Base-by-base conservation (phyloP, 2,329 filamentous ascomycete genomes). In the Paraphaeosphaeria minitans region DNA sequence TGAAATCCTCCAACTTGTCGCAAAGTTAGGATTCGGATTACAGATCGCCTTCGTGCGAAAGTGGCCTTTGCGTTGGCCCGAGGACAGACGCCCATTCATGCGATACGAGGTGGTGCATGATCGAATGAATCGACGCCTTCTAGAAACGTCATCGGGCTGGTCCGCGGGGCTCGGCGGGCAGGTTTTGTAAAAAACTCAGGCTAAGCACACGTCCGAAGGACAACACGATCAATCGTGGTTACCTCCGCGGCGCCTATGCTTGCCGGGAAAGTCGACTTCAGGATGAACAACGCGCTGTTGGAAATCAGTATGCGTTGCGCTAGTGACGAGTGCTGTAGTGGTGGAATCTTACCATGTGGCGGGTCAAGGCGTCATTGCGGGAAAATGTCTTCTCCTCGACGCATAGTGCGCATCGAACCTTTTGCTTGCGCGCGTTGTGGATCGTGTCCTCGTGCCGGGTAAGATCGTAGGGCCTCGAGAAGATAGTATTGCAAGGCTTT, bases 301-400 rank as follows among this genome's bases (percentile, higher is more conserved):
- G 51, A 43, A 39, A 67, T 72, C 69, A 72, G 68, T 65, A 65
- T 55, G 56, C 49, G 53, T 49, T 68, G 55, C 48, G 57, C 43
- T 57, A 56, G 52, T 31, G 53, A 43, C 37, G 58, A 47, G 55
- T 45, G 57, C 29, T 55, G 19, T 24, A 33, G 33, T 55, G 57
- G 55, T 72, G 69, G 31, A 64, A 53, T 64, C 69, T 70, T 71
- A 72, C 69, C 84, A 97, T 96, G 75, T 99, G 95, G 60, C 95
- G 84, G 14, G 94, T 98, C 49, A 98, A 83, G 1, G 95, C 95
- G 80, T 99, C 95, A 64, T 94, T 95, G 58, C 95, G 88, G 68
- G 93, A 97, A 73, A 99, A 99, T 0, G 92, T 96, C 84, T 98
- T 98, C 73, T 98, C 94, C 70, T 98, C 93, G 1, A 91, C 93